These are phyloP conservation scores for Candida arabinofermentans DNA, from an alignment of 805 yeast species.

Conservation along the genomic window DNA sequence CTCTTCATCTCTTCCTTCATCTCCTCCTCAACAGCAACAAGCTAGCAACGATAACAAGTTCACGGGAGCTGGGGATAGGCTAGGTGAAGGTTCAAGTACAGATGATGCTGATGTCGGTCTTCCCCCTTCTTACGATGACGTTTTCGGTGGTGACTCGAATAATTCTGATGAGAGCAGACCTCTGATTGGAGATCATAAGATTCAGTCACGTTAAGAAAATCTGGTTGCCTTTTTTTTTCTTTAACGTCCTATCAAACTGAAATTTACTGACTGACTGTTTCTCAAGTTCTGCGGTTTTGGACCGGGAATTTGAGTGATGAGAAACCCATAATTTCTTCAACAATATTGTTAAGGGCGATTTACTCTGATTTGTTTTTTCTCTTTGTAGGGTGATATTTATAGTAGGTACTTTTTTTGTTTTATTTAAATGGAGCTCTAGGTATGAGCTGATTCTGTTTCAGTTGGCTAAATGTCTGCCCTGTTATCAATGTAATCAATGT, in stretches of 20 bases:
- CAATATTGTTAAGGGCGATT: no score
- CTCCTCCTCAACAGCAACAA: not conserved
- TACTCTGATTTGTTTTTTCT: no score
- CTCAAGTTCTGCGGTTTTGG: no score
- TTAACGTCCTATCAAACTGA: no score
- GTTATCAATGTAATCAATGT: no score
- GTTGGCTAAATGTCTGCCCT: no score
- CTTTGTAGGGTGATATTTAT: no score
- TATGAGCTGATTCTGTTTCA: no score
- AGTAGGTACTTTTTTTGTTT: no score
- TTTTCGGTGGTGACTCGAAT: conserved; percentile 4
- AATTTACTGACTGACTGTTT: not conserved
- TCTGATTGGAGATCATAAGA: conserved; percentile 22
- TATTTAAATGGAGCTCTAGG: no score
- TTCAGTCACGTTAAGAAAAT: conserved; percentile 11
- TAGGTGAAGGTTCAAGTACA: conserved; percentile 3
- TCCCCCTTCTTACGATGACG: conserved; percentile 23
- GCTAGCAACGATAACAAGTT: not conserved
- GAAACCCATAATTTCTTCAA: no score
- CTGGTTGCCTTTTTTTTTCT: not conserved
- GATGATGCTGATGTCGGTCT: conserved; percentile 1
- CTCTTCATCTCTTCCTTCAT: conserved; percentile 5
- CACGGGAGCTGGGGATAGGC: conserved; percentile 1
- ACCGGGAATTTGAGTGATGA: no score
- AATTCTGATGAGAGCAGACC: conserved; percentile 1